Percentiles rank a stretch among this genome's conserved stretches.
These are phyloP conservation scores for Serendipita indica DNA, from an alignment of 768 basidiomycete species.

Conservation along the genomic window DNA sequence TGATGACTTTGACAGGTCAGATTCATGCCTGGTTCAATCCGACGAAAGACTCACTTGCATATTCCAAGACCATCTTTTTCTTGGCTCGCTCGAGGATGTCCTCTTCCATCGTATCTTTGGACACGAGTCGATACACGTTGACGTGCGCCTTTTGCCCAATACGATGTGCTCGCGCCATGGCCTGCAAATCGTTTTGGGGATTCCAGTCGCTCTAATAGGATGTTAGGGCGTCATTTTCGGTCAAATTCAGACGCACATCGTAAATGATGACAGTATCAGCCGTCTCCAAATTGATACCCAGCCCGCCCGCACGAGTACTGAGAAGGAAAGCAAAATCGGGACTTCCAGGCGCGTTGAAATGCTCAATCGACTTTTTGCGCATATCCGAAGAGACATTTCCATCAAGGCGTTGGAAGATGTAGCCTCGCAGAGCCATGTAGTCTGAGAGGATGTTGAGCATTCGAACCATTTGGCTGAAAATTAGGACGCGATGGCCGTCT, in stretches of 20 bases:
- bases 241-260: conserved; percentile 46
- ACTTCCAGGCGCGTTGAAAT: conserved; percentile 87
- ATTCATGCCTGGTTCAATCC: neutral
- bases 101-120: conserved; percentile 99
- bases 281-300: conserved; percentile 97
- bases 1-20: conserved; percentile 59
- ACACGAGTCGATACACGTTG: conserved; percentile 95
- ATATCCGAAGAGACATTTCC: conserved; percentile 82
- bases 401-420: conserved; percentile 86
- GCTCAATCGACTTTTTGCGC: conserved; percentile 89
- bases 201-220: conserved; percentile 80
- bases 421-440: conserved; percentile 82
- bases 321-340: conserved; percentile 94
- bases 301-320: conserved; percentile 90
- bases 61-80: conserved; percentile 99
- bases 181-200: conserved; percentile 95
- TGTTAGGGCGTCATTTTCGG: neutral
- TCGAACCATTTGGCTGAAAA: conserved; percentile 99
- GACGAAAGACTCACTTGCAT: conserved; percentile 69
- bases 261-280: conserved; percentile 99
- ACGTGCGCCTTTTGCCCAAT: conserved; percentile 99
- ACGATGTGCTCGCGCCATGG: conserved; percentile 97
- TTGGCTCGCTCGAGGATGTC: conserved; percentile 95
- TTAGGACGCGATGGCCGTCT: conserved; percentile 92
- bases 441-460: conserved; percentile 98